Base-by-base conservation (phyloP, 352 stramenopile species). In the Phytophthora sp. region DNA sequence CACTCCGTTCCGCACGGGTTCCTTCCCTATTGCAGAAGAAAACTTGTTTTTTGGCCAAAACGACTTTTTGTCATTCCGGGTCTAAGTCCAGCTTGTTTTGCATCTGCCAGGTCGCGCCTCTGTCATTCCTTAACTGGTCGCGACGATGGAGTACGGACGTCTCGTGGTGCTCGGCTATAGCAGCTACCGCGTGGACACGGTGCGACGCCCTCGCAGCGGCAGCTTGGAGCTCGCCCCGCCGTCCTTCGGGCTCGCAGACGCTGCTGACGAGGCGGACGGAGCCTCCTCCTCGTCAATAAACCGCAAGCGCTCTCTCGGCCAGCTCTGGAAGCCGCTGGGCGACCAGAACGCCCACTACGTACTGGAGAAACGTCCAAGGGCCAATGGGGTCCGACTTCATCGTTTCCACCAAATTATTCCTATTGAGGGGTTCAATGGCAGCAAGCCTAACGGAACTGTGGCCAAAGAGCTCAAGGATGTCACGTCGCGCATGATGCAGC, bases 111-210 rank as follows among this genome's bases (percentile, higher is more conserved):
- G n/a, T n/a, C 12, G 7, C 29, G 39, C 23, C 23, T 51, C 29
- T 51, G 12, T 68, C 36, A 76, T 57, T 73, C 44, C 9, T 12
- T n/a, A 56, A 57, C 15, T 55, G 44, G 23, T 41, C 21, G 24
- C 16, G 18, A 2, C 44, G 13, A 89, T 92, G 79, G 84, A 93
- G 69, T 94, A 94, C 69, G 86, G 86, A 35, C 82, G 84, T n/a
- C 77, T 94, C 39, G 84, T 94, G 5, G 86, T 94, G 69, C 71
- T 94, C 15, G 86, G 86, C 61, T 94, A 94, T 69, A 94, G 83
- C 74, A 90, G 82, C 82, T 94, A 94, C 74, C 82, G 80, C 55
- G 80, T 91, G 29, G 83, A 80, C 42, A 75, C 76, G 57, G 74
- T 76, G 31, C 68, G 35, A 2, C 74, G 59, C 18, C 56, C 66